phyloP scores from a whole-genome alignment of 139 green algal genomes.

The Tetradesmus lagerheimii region DNA sequence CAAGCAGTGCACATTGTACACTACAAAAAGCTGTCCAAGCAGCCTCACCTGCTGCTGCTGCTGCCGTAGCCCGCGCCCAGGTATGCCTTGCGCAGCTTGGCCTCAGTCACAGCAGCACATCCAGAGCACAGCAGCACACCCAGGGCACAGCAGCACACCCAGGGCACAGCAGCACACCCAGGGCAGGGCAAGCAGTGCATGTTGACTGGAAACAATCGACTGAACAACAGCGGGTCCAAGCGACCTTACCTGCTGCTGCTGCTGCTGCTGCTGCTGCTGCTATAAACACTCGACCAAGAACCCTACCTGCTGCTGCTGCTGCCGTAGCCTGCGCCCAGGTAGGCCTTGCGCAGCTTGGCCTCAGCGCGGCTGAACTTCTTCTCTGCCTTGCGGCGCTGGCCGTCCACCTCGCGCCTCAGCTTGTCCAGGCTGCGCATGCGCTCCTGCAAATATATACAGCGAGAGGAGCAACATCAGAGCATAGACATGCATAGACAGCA shows the following conservation, averaged over 20 bases:
- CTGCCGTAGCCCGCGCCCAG: slow-evolving; percentile 26
- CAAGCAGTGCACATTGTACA: too few species aligned
- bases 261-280: too few species aligned
- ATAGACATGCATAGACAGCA: not conserved
- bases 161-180: too few species aligned
- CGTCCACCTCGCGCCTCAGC: slow-evolving; percentile 81
- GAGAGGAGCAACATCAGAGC: slow-evolving; percentile 11
- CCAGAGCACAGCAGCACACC: too few species aligned
- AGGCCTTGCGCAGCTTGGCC: not conserved
- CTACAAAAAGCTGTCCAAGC: too few species aligned
- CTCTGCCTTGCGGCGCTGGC: slow-evolving; percentile 59
- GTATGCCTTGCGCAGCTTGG: slow-evolving; percentile 26
- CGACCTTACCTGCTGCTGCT: too few species aligned
- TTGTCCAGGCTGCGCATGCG: slow-evolving; percentile 82
- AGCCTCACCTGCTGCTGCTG: slow-evolving; percentile 39
- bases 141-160: not conserved
- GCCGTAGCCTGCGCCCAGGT: slow-evolving; percentile 30
- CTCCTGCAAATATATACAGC: slow-evolving; percentile 52
- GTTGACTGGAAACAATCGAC: too few species aligned
- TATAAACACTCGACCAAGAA: too few species aligned
- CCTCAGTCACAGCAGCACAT: not conserved
- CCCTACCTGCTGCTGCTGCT: slow-evolving; percentile 26
- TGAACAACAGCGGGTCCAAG: too few species aligned
- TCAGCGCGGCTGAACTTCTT: slow-evolving; percentile 33
- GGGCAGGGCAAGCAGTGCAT: too few species aligned